Percentiles rank a stretch among this genome's conserved stretches.
Conservation (phyloP, 1,139 yeast genomes). For the Saccharomyces hybrid region DNA sequence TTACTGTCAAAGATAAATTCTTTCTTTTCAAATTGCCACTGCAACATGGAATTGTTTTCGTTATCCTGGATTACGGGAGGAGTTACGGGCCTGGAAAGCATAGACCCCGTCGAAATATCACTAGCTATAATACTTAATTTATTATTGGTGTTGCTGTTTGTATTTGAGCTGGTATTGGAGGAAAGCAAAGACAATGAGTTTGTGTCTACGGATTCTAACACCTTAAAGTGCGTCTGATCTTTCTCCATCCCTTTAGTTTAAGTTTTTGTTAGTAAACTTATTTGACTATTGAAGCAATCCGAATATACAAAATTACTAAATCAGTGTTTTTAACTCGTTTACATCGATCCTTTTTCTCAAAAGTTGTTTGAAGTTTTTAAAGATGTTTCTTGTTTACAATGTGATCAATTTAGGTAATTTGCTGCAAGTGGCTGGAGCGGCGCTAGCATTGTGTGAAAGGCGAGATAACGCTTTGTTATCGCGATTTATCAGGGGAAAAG, state of each 20-base stretch:
- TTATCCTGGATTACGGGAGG: conserved; percentile 9
- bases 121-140: background rate
- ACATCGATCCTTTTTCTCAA: background rate
- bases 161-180: conserved; percentile 7
- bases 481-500: background rate
- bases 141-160: conserved; percentile 8
- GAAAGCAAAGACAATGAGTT: conserved; percentile 21
- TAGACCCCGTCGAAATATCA: conserved; percentile 2
- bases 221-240: conserved; percentile 16
- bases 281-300: too few species aligned
- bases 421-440: background rate
- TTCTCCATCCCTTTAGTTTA: conserved; percentile 9
- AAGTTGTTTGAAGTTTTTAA: background rate
- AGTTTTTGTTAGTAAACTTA: too few species aligned
- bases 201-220: conserved; percentile 24
- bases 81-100: conserved; percentile 7
- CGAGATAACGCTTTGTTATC: background rate
- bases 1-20: conserved; percentile 28
- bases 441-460: background rate
- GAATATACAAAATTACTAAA: too few species aligned
- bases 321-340: background rate
- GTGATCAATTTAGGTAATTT: background rate
- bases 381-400: conserved; percentile 1
- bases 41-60: conserved; percentile 15
- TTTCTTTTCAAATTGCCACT: conserved; percentile 24